These are phyloP conservation scores for Astrocystis sublimbata DNA, from an alignment of 495 filamentous ascomycete genomes.

Conservation along the genomic window DNA sequence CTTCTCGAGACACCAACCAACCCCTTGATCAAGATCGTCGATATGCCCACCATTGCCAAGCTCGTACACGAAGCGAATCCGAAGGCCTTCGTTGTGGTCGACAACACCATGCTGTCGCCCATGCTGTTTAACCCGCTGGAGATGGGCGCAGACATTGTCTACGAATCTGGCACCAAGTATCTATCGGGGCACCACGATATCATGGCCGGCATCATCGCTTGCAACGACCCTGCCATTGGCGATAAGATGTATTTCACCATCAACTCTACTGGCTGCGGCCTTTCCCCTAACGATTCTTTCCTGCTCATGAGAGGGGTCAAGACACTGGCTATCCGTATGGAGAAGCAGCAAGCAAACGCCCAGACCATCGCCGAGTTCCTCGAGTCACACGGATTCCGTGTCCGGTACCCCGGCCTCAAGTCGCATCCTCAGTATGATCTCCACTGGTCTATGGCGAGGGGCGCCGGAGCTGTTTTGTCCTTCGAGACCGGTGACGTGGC, in stretches of 20 bases:
- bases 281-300: conserved; percentile 94
- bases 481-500: conserved; percentile 89
- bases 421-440: conserved; percentile 96
- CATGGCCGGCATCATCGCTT: conserved; percentile 94
- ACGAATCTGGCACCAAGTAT: conserved; percentile 97
- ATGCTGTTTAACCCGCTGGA: conserved; percentile 90
- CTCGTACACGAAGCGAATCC: conserved; percentile 75
- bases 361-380: conserved; percentile 90
- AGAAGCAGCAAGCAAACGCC: conserved; percentile 93
- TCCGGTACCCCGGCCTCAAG: conserved; percentile 89
- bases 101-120: conserved; percentile 98
- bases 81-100: conserved; percentile 83
- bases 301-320: conserved; percentile 92
- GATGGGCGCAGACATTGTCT: conserved; percentile 91
- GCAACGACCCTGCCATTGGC: conserved; percentile 76
- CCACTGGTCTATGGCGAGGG: conserved; percentile 91
- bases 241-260: conserved; percentile 95
- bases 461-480: conserved; percentile 88
- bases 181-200: conserved; percentile 97
- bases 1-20: conserved; percentile 96
- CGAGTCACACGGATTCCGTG: conserved; percentile 86
- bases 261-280: conserved; percentile 90
- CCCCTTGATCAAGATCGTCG: conserved; percentile 95
- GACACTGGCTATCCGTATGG: conserved; percentile 95
- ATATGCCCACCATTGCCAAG: conserved; percentile 76